phyloP scores from a whole-genome alignment of 345 rosid genomes.

The Pugionium dolabratum region DNA sequence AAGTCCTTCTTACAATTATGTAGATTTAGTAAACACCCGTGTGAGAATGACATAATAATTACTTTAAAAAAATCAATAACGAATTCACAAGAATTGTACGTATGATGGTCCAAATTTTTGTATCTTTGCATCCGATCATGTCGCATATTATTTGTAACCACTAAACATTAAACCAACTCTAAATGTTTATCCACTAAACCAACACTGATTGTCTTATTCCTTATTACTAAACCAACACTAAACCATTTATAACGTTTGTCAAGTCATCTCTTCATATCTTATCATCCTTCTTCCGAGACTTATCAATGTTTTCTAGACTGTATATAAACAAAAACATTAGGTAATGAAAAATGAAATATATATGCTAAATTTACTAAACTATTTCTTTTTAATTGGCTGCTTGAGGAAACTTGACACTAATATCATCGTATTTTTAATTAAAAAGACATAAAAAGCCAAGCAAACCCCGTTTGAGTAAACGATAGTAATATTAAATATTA shows the following conservation, averaged over 20 bases:
- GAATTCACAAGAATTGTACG: slow-evolving; percentile 17
- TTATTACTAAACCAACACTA: no score
- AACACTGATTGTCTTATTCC: no score
- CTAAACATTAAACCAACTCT: no score
- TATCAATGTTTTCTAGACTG: neutral
- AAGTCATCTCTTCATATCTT: neutral
- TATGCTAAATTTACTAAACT: no score
- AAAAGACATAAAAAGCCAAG: slow-evolving; percentile 18
- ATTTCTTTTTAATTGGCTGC: neutral
- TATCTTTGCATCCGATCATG: slow-evolving; percentile 18
- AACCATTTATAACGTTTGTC: neutral
- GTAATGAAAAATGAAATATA: no score
- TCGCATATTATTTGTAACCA: no score
- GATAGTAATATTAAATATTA: slow-evolving; percentile 2
- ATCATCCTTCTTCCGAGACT: slow-evolving; percentile 3
- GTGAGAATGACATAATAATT: slow-evolving; percentile 36
- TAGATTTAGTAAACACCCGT: slow-evolving; percentile 38
- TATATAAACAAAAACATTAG: neutral
- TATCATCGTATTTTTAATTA: slow-evolving; percentile 22
- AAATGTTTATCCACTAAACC: no score
- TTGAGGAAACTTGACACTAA: slow-evolving; percentile 2
- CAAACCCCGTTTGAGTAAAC: slow-evolving; percentile 31
- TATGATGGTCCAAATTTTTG: slow-evolving; percentile 30
- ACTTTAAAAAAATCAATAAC: slow-evolving; percentile 19
- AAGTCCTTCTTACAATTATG: slow-evolving; percentile 11